Evolutionary conservation across 2,329 filamentous ascomycete species (phyloP), one percentile per base, ranked within the genome.

Genomic region (Fusarium longipes): DNA sequence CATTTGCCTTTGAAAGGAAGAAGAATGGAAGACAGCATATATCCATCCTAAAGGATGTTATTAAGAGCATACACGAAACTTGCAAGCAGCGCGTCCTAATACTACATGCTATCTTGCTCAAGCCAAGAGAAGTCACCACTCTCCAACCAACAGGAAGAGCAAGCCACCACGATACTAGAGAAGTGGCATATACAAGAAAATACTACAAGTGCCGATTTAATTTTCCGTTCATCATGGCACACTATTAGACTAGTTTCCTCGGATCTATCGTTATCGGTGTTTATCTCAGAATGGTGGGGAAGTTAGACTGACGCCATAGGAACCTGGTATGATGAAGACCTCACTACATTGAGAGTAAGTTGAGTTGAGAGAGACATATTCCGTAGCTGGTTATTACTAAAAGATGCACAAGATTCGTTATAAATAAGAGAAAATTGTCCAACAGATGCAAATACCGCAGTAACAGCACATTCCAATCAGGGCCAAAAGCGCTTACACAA

Each of bases 291-390:
- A 33, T 47, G 30, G 38, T 30, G 40, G 33, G n/a, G 18, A 25
- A 27, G 70, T 67, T 72, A 72, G 65, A 29, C 57, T 72, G 69
- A 68, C 71, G 71, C 71, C 40, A 73, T 73, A 14, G 15, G 6
- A 18, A 40, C 25, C 22, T 17, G 25, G 30, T 8, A 66, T 65
- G 3, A 64, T 53, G 69, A 70, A 73, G 57, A 5, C 30, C 30
- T 20, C 35, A 61, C 32, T 27, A 2, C 8, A 4, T 7, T 6
- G 22, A 47, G 11, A 15, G 8, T n/a, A n/a, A 14, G 29, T n/a
- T 47, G 5, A 9, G 6, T 27, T 15, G 7, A 20, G 20, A 20
- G 35, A 1, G 18, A 36, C 20, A 20, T 20, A 9, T 27, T 27
- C 11, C 8, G 27, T 27, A 27, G 27, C 27, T 8, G 11, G 27